Percentiles rank a stretch among this genome's conserved stretches.
Conservation (phyloP, 495 filamentous ascomycete genomes). For the Aspergillus leporis region DNA sequence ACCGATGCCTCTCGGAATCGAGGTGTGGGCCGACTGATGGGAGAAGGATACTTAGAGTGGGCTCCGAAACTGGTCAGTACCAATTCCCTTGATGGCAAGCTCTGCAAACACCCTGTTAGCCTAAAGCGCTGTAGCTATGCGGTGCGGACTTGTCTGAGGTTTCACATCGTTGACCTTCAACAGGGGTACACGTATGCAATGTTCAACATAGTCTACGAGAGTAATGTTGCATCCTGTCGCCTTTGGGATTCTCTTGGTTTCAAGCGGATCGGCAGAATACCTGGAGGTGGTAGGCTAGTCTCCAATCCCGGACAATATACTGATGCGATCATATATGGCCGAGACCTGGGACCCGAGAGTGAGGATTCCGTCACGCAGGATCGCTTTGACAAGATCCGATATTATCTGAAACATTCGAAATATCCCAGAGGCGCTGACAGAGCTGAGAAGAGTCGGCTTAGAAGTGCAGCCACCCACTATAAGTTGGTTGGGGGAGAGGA, state of each 20-base stretch:
- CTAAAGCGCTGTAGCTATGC: not conserved
- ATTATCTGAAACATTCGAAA: slow-evolving; percentile 92
- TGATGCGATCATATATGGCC: slow-evolving; percentile 95
- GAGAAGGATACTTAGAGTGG: slow-evolving; percentile 92
- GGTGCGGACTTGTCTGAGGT: not conserved
- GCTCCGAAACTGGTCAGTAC: slow-evolving; percentile 75
- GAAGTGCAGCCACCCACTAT: slow-evolving; percentile 94
- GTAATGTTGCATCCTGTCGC: slow-evolving; percentile 88
- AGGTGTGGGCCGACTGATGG: slow-evolving; percentile 90
- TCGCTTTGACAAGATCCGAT: slow-evolving; percentile 97
- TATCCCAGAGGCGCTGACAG: slow-evolving; percentile 93
- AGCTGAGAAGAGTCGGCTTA: slow-evolving; percentile 89
- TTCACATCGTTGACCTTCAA: slow-evolving; percentile 7
- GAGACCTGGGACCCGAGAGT: slow-evolving; percentile 74
- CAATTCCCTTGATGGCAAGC: not conserved
- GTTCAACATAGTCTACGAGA: slow-evolving; percentile 98
- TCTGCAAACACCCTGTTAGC: not conserved
- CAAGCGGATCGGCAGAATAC: slow-evolving; percentile 91
- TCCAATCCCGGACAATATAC: slow-evolving; percentile 78
- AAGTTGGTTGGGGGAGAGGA: slow-evolving; percentile 60
- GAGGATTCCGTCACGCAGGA: slow-evolving; percentile 94
- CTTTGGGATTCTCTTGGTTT: slow-evolving; percentile 99
- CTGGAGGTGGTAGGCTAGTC: slow-evolving; percentile 81
- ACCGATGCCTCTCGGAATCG: slow-evolving; percentile 86
- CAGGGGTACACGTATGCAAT: slow-evolving; percentile 93